phyloP scores from a whole-genome alignment of 352 stramenopile species.

The Albugo candida region DNA sequence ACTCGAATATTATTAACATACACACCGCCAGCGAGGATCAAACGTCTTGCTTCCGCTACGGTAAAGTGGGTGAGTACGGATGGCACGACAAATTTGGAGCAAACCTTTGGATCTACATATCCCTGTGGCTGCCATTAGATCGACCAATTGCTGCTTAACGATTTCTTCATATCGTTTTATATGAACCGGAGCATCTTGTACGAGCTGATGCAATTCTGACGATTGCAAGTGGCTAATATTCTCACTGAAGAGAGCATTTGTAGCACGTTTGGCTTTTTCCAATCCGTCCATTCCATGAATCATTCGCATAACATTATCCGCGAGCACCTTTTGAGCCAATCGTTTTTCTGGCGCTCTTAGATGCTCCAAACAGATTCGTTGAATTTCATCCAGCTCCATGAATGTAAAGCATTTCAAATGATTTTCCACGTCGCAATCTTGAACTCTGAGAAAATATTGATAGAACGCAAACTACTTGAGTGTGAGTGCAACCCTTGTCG shows the following conservation, averaged over 20 bases:
- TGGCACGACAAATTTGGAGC: not conserved
- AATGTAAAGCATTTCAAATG: constrained; percentile 98
- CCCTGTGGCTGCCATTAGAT: constrained; percentile 81
- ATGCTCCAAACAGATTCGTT: constrained; percentile 66
- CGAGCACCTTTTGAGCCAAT: constrained; percentile 40
- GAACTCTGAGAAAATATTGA: constrained; percentile 79
- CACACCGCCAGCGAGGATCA: constrained; percentile 91
- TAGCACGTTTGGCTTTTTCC: constrained; percentile 30
- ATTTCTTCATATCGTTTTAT: constrained; percentile 24
- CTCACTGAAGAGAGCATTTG: constrained; percentile 50
- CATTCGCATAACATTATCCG: constrained; percentile 76
- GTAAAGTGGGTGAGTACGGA: not conserved
- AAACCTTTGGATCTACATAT: constrained; percentile 81
- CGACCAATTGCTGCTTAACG: constrained; percentile 63
- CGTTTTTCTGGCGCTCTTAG: constrained; percentile 61
- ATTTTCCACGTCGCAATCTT: constrained; percentile 85
- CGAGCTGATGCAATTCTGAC: constrained; percentile 45
- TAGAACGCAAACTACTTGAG: constrained; percentile 78
- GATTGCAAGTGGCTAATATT: constrained; percentile 28
- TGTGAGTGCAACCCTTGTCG: not conserved
- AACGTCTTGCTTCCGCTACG: constrained; percentile 80
- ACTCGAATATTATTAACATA: constrained; percentile 85
- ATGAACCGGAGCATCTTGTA: constrained; percentile 33
- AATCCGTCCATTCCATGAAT: constrained; percentile 85
- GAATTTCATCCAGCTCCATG: constrained; percentile 84